Percentiles rank a stretch among this genome's conserved stretches.
phyloP scores from a whole-genome alignment of 2,329 filamentous ascomycete genomes.

The Botrytis fabae region DNA sequence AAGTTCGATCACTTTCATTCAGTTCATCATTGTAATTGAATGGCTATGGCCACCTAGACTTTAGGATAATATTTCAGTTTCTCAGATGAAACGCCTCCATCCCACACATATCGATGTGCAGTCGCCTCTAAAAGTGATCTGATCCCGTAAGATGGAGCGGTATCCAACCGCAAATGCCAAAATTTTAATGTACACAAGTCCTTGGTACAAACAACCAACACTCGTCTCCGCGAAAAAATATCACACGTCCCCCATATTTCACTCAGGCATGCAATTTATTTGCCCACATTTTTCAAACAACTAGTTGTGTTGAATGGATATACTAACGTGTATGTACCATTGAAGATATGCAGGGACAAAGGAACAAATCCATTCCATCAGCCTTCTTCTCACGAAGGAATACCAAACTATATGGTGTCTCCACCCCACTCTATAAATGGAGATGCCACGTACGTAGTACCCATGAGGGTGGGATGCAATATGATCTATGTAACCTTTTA shows the following conservation, averaged over 20 bases:
- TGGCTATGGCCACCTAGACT: not conserved
- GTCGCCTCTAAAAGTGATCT: not conserved
- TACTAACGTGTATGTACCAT: not conserved
- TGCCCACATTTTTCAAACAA: not conserved
- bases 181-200: not conserved
- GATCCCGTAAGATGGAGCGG: not conserved
- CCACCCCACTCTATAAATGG: not conserved
- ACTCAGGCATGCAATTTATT: not conserved
- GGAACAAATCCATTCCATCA: not conserved
- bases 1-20: not conserved
- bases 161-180: not conserved
- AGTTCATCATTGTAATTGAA: not conserved
- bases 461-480: not conserved
- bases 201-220: not conserved
- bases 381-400: not conserved
- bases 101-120: not conserved
- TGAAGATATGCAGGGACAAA: not conserved
- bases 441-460: not conserved
- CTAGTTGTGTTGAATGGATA: not conserved
- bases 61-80: not conserved
- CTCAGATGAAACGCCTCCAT: not conserved
- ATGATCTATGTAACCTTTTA: not conserved
- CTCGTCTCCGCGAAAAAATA: not conserved
- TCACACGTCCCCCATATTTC: not conserved
- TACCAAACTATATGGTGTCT: not conserved